phyloP scores from a whole-genome alignment of 2,329 filamentous ascomycete genomes.

The Talaromyces sp. region DNA sequence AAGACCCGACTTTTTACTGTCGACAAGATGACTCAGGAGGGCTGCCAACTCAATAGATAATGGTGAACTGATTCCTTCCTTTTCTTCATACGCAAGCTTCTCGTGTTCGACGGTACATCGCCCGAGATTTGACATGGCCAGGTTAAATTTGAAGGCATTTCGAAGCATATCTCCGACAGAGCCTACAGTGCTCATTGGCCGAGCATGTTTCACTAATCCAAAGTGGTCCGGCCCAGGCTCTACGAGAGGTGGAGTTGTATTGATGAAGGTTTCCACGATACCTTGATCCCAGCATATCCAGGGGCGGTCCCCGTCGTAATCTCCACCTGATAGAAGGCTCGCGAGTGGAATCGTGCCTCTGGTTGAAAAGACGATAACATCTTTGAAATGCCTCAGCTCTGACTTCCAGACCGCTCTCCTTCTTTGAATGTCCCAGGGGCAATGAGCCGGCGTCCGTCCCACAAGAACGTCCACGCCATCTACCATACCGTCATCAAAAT shows the following conservation, averaged over 20 bases:
- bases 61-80: slow-evolving; percentile 38
- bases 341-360: slow-evolving; percentile 54
- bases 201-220: slow-evolving; percentile 46
- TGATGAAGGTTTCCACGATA: slow-evolving; percentile 52
- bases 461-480: slow-evolving; percentile 53
- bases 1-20: slow-evolving; percentile 46
- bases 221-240: slow-evolving; percentile 42
- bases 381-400: slow-evolving; percentile 53
- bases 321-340: slow-evolving; percentile 60
- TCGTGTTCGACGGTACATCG: slow-evolving; percentile 51
- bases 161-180: slow-evolving; percentile 41
- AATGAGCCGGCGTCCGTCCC: slow-evolving; percentile 55
- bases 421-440: slow-evolving; percentile 60
- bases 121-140: slow-evolving; percentile 49
- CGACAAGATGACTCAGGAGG: slow-evolving; percentile 47
- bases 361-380: slow-evolving; percentile 58
- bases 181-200: slow-evolving; percentile 41
- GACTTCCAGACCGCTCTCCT: slow-evolving; percentile 47
- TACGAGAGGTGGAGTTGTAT: slow-evolving; percentile 46
- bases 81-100: slow-evolving; percentile 53
- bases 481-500: slow-evolving; percentile 44
- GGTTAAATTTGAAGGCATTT: slow-evolving; percentile 48
- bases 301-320: slow-evolving; percentile 62
- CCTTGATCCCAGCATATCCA: slow-evolving; percentile 60
- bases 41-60: slow-evolving; percentile 39